Evolutionary conservation across 805 yeast species (phyloP).

Genomic region (Kluyveromyces aestuarii): DNA sequence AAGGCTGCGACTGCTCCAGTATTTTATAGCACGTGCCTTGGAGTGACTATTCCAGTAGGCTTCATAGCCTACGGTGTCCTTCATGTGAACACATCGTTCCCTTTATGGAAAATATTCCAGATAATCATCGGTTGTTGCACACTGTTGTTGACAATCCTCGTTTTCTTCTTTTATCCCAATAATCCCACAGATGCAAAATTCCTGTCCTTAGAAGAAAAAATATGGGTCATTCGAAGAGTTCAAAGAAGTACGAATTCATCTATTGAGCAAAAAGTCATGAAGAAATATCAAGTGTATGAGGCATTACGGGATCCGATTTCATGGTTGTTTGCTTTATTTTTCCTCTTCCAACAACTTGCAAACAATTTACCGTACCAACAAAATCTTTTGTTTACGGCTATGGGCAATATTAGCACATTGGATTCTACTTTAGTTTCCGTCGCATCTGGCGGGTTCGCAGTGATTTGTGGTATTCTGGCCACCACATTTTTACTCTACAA

Average conservation of each 20-base stretch:
- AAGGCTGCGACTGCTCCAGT: constrained; percentile 46
- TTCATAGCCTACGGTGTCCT: constrained; percentile 37
- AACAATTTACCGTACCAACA: constrained; percentile 48
- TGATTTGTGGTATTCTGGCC: constrained; percentile 32
- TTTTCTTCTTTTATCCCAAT: constrained; percentile 40
- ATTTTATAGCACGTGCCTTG: constrained; percentile 44
- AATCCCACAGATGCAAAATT: constrained; percentile 46
- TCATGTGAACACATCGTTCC: constrained; percentile 18
- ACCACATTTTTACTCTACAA: constrained; percentile 27
- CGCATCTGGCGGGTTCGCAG: constrained; percentile 43
- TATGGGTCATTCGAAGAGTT: constrained; percentile 39
- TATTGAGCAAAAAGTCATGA: constrained; percentile 39
- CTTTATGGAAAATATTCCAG: constrained; percentile 46
- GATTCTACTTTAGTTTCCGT: constrained; percentile 45
- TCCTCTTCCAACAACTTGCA: constrained; percentile 40
- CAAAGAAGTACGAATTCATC: constrained; percentile 33
- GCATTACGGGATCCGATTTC: constrained; percentile 40
- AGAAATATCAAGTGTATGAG: constrained; percentile 41
- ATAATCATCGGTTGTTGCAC: constrained; percentile 51
- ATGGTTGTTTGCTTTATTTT: constrained; percentile 35
- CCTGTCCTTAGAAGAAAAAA: constrained; percentile 40
- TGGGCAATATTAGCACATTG: constrained; percentile 37
- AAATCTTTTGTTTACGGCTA: constrained; percentile 36
- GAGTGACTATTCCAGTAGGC: constrained; percentile 43
- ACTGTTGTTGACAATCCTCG: constrained; percentile 29